Percentiles rank a stretch among this genome's conserved stretches.
phyloP scores from a whole-genome alignment of 768 basidiomycete species.

The Rhizopogon salebrosus region DNA sequence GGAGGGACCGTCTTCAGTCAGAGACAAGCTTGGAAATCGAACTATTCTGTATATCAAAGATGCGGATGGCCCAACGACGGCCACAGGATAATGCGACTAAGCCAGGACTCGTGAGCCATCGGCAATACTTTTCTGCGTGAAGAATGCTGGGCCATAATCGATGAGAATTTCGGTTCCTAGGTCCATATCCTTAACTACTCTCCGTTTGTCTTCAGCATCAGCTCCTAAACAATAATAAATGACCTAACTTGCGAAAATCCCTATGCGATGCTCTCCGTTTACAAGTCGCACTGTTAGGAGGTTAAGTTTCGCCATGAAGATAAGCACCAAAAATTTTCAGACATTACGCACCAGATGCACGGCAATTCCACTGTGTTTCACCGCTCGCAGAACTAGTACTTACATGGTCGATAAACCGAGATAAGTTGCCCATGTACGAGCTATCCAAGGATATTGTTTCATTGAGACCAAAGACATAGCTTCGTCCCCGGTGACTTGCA shows the following conservation, averaged over 20 bases:
- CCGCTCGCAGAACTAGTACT: conserved; percentile 9
- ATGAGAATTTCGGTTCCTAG: conserved; percentile 49
- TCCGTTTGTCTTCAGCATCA: conserved; percentile 2
- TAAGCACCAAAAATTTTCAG: neutral
- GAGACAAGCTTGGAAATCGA: too few species aligned
- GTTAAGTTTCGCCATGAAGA: conserved; percentile 1
- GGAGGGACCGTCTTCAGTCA: too few species aligned
- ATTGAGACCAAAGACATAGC: conserved; percentile 60
- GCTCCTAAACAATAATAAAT: neutral
- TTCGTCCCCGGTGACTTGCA: conserved; percentile 44
- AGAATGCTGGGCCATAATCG: conserved; percentile 53
- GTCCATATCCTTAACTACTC: conserved; percentile 34
- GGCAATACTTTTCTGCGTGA: conserved; percentile 10
- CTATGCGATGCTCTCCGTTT: conserved; percentile 65
- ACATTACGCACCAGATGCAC: conserved; percentile 35
- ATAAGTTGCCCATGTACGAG: conserved; percentile 49
- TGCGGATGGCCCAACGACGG: too few species aligned
- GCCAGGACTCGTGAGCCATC: neutral
- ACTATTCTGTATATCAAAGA: too few species aligned
- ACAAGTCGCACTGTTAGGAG: conserved; percentile 44
- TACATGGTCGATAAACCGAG: conserved; percentile 68
- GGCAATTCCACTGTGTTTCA: conserved; percentile 33
- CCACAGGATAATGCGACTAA: neutral
- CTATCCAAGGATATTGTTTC: conserved; percentile 46
- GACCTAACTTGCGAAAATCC: conserved; percentile 49